Evolutionary conservation across 2,329 filamentous ascomycete species (phyloP), one percentile per base, ranked within the genome.

Genomic region (Geosmithia morbida): DNA sequence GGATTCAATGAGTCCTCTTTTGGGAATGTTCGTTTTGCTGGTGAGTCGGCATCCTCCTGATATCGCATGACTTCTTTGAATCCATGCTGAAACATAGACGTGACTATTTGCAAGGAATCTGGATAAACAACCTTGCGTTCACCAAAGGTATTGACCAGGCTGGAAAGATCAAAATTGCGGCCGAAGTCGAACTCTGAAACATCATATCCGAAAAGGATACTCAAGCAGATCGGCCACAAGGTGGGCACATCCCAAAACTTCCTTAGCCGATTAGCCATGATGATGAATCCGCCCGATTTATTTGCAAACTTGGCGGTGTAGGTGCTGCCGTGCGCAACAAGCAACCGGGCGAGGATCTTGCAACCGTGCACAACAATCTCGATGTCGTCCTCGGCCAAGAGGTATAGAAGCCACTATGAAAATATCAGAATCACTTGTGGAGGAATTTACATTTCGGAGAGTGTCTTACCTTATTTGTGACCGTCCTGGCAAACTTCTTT

Each of bases 401-500:
- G 75, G 62, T 96, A 94, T 14, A 98, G 68, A 14, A 95, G 75
- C 89, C 89, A 96, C 83, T 90, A 2, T 20, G 6, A 22, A 20
- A 7, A 18, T 17, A 48, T 61, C 48, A 59, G 52, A 33, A 37
- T 17, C 8, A 44, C 19, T 14, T 16, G 18, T 39, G 4, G 22
- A 7, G 7, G 18, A 3, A 3, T 41, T 41, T 33, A 2, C 18
- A 13, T 22, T 37, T 5, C 14, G n/a, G 40, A 8, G n/a, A 16
- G 16, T 16, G 14, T 26, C 58, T 57, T 68, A 87, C 85, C 74
- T 95, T 95, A 55, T 94, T 95, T 19, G 90, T 96, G 8, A 98
- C 90, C 1, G 90, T 94, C 58, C 84, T 85, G 5, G 88, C 87
- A 68, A 98, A 97, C 56, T 88, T 92, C 58, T 82, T 79, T 48